phyloP scores from a whole-genome alignment of 139 green algal genomes.

The Dunaliella sp. region DNA sequence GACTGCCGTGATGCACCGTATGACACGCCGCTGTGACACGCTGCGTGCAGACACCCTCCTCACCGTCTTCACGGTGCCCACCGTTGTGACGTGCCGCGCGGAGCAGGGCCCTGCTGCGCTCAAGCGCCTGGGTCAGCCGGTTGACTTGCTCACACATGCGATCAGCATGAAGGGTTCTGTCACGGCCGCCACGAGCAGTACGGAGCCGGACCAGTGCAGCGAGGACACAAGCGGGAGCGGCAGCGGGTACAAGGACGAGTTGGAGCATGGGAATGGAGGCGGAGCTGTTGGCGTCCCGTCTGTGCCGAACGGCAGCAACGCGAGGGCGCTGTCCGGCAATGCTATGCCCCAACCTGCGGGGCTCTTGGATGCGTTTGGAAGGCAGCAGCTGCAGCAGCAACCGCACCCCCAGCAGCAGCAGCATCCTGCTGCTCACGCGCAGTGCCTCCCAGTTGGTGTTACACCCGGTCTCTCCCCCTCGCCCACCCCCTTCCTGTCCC shows the following conservation, averaged over 20 bases:
- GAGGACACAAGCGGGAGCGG: neutral
- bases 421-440: no score
- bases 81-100: neutral
- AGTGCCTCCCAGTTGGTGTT: no score
- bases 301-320: no score
- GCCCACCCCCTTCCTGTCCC: neutral
- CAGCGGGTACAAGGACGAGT: neutral
- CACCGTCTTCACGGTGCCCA: neutral
- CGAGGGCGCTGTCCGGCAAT: neutral
- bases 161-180: neutral
- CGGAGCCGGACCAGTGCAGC: neutral
- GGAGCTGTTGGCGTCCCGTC: no score
- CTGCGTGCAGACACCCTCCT: constrained; percentile 3
- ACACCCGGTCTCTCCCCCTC: neutral
- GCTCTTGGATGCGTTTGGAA: neutral
- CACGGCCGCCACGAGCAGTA: neutral
- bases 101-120: neutral
- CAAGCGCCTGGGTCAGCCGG: neutral
- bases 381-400: no score
- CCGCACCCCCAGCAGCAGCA: no score
- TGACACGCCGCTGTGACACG: no score
- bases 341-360: neutral
- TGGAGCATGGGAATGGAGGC: neutral
- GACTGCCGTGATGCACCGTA: neutral
- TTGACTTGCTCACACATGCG: neutral